Base-by-base conservation (phyloP, 306 rosid species). In the Vachellia pachyceras region DNA sequence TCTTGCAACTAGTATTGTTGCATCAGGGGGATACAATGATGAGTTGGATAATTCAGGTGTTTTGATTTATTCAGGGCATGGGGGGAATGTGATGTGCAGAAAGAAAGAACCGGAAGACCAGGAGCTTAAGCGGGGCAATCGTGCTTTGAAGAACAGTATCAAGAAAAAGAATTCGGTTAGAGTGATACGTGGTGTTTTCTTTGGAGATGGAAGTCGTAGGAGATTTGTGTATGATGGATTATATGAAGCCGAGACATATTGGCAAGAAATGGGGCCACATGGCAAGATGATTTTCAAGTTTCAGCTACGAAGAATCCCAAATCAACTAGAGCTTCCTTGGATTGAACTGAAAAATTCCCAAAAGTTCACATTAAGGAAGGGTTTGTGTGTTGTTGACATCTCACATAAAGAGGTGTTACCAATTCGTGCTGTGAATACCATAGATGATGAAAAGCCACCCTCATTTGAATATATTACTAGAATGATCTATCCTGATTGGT, bases 321-420 rank as follows among this genome's bases (percentile, higher is more conserved):
- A 85, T 68, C 97, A 90, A 73, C 89, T 89, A 6, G 89, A 87
- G 84, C 90, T 90, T 82, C 85, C 97, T 69, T 87, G 85, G 94
- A 85, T 83, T 42, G 89, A 83, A 80, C 54, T 86, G 72, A 86
- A 76, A 80, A 90, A 87, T 80, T 80, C 91, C 57, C 83, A 89
- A 69, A 90, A 52, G 46, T 40, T 64, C 39, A 85, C 79, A 78
- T 58, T 69, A 36, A 78, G 90, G 63, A 83, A 82, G 22, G 94
- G 88, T 55, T 63, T 89, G 13, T 83, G 91, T 64, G 79, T 83
- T 10, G 86, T 40, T 10, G 97, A 92, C 72, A 89, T 92, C 75
- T 92, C 95, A 15, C 50, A 76, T 23, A 88, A 84, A 81, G 95
- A 92, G 82, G 18, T 3, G 4, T 65, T 82, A 80, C 92, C 91